Base-by-base conservation (phyloP, 2,329 filamentous ascomycete genomes). In the Oidium heveae region DNA sequence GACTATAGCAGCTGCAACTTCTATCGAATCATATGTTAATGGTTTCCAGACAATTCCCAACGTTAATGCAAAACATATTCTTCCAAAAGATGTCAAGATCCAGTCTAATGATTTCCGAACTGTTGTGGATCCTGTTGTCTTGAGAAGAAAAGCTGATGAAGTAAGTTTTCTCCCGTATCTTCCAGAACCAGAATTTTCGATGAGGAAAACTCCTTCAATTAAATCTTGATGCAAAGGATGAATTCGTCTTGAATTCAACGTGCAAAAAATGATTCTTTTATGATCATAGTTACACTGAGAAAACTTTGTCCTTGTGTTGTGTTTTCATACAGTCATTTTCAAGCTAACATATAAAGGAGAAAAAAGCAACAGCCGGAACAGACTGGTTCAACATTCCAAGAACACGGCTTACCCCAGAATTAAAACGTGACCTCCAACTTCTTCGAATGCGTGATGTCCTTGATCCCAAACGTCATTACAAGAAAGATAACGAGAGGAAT, bases 371-470 rank as follows among this genome's bases (percentile, higher is more conserved):
- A 57, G 84, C 88, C 53, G 91, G 89, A 47, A 68, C 79, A 16
- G 73, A 84, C 56, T 96, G 89, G 89, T 96, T 83, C 70, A 76
- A 93, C 62, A 73, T 98, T 54, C 88, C 88, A 6, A 80, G 80
- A 62, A 95, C 89, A 28, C 74, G 85, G 53, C 69, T 94, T 53
- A 94, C 87, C 0, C 78, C 86, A 9, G 80, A 93, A 63, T 72
- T 95, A 58, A 94, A 88, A 68, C 77, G 86, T 61, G 89, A 98
- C 65, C 72, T 95, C 53, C 87, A 95, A 67, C 72, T 96, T 12
- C 72, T 98, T 56, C 81, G 86, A 59, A 89, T 95, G 82, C 80
- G 91, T 66, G 82, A 80, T 55, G 81, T 94, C 20, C 73, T 96
- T 22, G 89, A 96, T 60, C 81, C 87, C 0, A 89, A 96, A 66